Evolutionary conservation across 495 filamentous ascomycete genomes (phyloP).

Genomic region (Sabuloglossum arenarium): DNA sequence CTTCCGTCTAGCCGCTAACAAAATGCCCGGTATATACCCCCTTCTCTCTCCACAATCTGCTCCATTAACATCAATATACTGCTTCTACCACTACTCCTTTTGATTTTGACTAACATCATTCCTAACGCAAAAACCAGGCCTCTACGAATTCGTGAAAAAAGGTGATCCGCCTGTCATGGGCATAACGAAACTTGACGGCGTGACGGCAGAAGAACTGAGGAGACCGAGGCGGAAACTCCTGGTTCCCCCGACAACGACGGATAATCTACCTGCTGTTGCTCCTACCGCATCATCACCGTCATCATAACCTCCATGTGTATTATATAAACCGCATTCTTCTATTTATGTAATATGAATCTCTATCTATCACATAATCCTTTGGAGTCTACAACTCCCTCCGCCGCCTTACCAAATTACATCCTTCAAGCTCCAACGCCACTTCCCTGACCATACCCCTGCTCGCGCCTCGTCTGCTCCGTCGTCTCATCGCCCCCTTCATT

Average conservation of each 20-base stretch:
- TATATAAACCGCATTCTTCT: not conserved
- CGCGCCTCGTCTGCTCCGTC: conserved; percentile 23
- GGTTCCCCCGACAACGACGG: conserved; percentile 7
- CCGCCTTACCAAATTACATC: too few species aligned
- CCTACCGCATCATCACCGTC: not conserved
- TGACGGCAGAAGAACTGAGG: conserved; percentile 62
- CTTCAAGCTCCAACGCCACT: conserved; percentile 31
- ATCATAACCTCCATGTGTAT: not conserved
- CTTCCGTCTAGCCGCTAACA: conserved; percentile 82
- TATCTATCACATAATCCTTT: not conserved
- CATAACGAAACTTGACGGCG: conserved; percentile 73
- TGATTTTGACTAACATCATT: too few species aligned
- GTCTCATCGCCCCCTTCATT: too few species aligned
- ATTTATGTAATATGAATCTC: not conserved
- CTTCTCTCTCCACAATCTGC: not conserved
- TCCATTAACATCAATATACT: too few species aligned
- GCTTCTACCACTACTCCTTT: too few species aligned
- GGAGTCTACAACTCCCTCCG: not conserved
- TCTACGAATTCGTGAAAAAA: conserved; percentile 85
- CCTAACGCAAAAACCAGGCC: too few species aligned
- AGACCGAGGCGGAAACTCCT: conserved; percentile 48
- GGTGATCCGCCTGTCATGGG: conserved; percentile 84
- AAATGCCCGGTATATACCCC: conserved; percentile 60
- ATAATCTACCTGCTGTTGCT: not conserved
- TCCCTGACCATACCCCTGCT: conserved; percentile 39